Evolutionary conservation across 164 flowering plant genomes (phyloP).

Genomic region (Vitis cinerea): DNA sequence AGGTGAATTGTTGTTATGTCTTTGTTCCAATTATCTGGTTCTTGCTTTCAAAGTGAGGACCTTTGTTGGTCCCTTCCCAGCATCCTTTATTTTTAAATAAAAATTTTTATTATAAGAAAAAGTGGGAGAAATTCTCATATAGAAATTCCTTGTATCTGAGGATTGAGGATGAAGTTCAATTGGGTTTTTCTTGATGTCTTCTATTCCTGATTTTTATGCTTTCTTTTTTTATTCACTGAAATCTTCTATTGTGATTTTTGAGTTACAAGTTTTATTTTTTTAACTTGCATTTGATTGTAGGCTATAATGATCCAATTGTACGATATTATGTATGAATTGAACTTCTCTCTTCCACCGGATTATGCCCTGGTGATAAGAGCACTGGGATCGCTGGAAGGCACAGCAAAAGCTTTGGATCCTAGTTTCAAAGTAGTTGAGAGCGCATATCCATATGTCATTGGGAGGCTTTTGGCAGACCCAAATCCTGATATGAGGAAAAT

Average conservation of each 20-base stretch:
- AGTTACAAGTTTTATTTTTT: too few species aligned
- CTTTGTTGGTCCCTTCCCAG: too few species aligned
- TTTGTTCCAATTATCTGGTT: too few species aligned
- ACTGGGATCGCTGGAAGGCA: conserved; percentile 95
- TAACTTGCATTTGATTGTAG: conserved; percentile 35
- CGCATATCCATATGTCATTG: conserved; percentile 92
- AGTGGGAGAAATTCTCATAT: too few species aligned
- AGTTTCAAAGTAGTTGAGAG: conserved; percentile 87
- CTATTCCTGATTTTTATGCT: not conserved
- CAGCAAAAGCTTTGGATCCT: conserved; percentile 93
- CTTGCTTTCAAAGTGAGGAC: too few species aligned
- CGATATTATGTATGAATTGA: conserved; percentile 90
- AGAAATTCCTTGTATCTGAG: not conserved
- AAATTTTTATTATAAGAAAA: too few species aligned
- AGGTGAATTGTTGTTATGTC: too few species aligned
- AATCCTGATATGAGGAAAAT: conserved; percentile 96
- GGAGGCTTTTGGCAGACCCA: conserved; percentile 86
- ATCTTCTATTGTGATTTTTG: not conserved
- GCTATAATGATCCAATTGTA: conserved; percentile 82
- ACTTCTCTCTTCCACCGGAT: conserved; percentile 93
- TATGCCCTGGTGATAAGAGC: conserved; percentile 93
- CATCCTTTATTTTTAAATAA: too few species aligned
- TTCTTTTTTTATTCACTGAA: not conserved
- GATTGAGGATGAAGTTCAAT: not conserved
- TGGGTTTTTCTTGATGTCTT: not conserved